Percentiles rank a stretch among this genome's conserved stretches.
Evolutionary conservation across 2,329 filamentous ascomycete species (phyloP).

Genomic region (Arthrobotrys megalospora): DNA sequence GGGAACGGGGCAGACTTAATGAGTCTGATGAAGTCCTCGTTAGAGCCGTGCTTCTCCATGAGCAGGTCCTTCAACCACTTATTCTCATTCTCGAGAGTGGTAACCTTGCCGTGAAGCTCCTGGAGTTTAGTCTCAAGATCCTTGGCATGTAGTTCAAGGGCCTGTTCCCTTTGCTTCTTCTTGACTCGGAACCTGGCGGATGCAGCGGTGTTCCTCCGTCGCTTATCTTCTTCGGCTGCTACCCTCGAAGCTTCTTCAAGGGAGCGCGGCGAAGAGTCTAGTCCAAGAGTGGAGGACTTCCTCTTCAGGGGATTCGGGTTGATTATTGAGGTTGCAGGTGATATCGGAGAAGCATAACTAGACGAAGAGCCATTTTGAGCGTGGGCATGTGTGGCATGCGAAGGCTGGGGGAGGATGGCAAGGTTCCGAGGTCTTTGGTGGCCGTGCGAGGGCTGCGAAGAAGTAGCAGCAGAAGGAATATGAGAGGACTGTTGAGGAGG

Average conservation of each 20-base stretch:
- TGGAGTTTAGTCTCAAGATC: slow-evolving; percentile 86
- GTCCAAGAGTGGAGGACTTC: slow-evolving; percentile 42
- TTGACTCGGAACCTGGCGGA: slow-evolving; percentile 91
- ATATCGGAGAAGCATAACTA: slow-evolving; percentile 44
- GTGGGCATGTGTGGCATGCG: slow-evolving; percentile 39
- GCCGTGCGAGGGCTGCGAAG: slow-evolving; percentile 45
- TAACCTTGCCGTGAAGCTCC: slow-evolving; percentile 79
- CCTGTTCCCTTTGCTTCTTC: slow-evolving; percentile 95
- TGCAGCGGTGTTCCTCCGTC: slow-evolving; percentile 88
- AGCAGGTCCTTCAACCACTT: slow-evolving; percentile 85
- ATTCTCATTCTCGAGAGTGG: slow-evolving; percentile 85
- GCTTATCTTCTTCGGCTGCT: slow-evolving; percentile 90
- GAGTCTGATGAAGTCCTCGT: slow-evolving; percentile 57
- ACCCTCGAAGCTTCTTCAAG: slow-evolving; percentile 80
- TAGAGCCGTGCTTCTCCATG: slow-evolving; percentile 81
- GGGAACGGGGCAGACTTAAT: slow-evolving; percentile 59
- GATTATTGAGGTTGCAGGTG: slow-evolving; percentile 38
- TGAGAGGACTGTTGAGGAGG: slow-evolving; percentile 47
- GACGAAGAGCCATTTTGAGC: slow-evolving; percentile 45
- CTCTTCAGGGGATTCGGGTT: slow-evolving; percentile 48
- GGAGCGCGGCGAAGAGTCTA: slow-evolving; percentile 46
- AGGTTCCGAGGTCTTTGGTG: slow-evolving; percentile 54
- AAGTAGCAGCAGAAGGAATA: slow-evolving; percentile 37
- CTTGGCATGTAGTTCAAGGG: slow-evolving; percentile 84
- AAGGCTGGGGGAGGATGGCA: slow-evolving; percentile 56